Evolutionary conservation across 148 eudicot species (phyloP).

Genomic region (Pouteria glomerata): DNA sequence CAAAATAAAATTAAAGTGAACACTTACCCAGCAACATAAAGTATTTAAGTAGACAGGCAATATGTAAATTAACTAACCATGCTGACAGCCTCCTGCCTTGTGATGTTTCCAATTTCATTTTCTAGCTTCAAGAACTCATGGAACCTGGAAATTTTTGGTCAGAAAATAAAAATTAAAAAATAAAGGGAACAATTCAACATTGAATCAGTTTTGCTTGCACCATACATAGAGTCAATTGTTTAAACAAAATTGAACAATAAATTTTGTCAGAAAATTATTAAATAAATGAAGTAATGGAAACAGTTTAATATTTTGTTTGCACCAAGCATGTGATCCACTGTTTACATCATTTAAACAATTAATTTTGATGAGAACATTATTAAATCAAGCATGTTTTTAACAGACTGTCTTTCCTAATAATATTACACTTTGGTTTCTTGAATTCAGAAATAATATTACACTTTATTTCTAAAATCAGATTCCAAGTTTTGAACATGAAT

Average conservation of each 20-base stretch:
- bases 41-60: neutral
- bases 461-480: neutral
- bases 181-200: neutral
- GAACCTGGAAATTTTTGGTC: conserved; percentile 50
- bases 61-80: conserved; percentile 54
- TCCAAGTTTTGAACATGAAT: too few species aligned
- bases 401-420: neutral
- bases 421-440: too few species aligned
- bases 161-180: neutral
- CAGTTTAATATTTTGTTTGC: too few species aligned
- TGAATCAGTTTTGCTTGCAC: neutral
- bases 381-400: neutral
- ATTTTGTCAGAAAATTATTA: too few species aligned
- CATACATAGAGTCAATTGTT: neutral
- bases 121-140: conserved; percentile 94
- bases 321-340: too few species aligned
- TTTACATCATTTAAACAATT: neutral
- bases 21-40: neutral
- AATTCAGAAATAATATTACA: neutral
- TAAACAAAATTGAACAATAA: too few species aligned
- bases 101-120: conserved; percentile 95
- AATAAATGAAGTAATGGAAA: too few species aligned
- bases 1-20: neutral
- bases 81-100: conserved; percentile 99
- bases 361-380: neutral